Percentiles rank a stretch among this genome's conserved stretches.
These are phyloP conservation scores for Fraxinus excelsior DNA, from an alignment of 257 asterid genomes.

Conservation along the genomic window DNA sequence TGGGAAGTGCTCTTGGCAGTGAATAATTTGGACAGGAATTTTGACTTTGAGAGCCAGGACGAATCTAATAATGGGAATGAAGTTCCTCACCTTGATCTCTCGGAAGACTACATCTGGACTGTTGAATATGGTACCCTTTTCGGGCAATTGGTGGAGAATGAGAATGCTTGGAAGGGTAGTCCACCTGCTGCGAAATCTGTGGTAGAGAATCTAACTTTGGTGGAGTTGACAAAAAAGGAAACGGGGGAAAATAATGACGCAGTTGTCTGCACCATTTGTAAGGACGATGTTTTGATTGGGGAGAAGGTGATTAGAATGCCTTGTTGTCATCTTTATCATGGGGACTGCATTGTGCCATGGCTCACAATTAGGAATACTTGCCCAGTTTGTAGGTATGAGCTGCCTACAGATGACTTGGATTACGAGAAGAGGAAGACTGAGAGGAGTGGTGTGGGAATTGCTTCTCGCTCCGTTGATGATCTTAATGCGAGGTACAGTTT, in stretches of 20 bases:
- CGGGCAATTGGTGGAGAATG: conserved; percentile 74
- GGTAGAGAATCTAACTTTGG: conserved; percentile 60
- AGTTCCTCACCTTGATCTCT: conserved; percentile 30
- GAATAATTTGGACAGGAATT: conserved; percentile 55
- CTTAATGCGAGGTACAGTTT: conserved; percentile 53
- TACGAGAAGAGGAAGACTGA: conserved; percentile 65
- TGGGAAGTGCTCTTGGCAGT: conserved; percentile 92
- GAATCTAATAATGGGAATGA: conserved; percentile 34
- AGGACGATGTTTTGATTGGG: conserved; percentile 64
- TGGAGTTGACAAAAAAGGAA: conserved; percentile 54
- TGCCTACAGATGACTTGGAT: conserved; percentile 87
- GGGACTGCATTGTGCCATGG: conserved; percentile 85
- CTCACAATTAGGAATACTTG: conserved; percentile 73
- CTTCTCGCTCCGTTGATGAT: conserved; percentile 34
- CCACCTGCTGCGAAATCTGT: conserved; percentile 86
- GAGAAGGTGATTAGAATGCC: conserved; percentile 71
- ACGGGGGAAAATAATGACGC: conserved; percentile 32
- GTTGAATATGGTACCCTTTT: conserved; percentile 60
- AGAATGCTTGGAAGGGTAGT: conserved; percentile 62
- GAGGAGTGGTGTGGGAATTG: conserved; percentile 35
- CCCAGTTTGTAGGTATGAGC: conserved; percentile 87
- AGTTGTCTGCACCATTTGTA: conserved; percentile 81
- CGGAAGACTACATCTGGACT: conserved; percentile 50
- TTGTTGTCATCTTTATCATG: conserved; percentile 76
- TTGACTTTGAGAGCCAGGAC: conserved; percentile 46